phyloP scores from a whole-genome alignment of 306 rosid species.

The Macrotyloma uniflorum region DNA sequence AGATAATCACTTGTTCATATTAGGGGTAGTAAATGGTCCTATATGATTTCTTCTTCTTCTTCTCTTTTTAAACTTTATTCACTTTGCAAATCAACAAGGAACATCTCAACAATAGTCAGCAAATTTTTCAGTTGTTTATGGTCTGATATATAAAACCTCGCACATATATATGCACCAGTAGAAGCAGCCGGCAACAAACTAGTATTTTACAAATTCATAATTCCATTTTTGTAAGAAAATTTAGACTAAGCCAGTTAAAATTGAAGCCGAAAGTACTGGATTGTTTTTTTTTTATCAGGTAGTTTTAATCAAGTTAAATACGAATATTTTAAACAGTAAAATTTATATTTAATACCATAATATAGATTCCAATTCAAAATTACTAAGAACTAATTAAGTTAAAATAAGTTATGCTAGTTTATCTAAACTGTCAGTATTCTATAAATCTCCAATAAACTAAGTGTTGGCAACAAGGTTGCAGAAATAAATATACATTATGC shows the following conservation, averaged over 20 bases:
- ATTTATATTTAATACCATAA: not conserved
- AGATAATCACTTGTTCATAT: not conserved
- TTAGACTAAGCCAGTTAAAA: not conserved
- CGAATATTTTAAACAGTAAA: not conserved
- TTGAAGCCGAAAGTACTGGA: not conserved
- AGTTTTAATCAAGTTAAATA: too few species aligned
- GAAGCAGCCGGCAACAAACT: not conserved
- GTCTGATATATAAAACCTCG: not conserved
- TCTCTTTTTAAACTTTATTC: not conserved
- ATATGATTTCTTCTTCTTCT: not conserved
- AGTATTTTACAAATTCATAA: not conserved
- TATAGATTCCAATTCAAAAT: not conserved
- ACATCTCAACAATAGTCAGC: too few species aligned
- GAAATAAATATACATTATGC: not conserved
- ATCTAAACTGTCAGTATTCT: not conserved
- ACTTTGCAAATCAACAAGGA: constrained; percentile 2
- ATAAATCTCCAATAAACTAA: not conserved
- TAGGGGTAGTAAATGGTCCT: not conserved
- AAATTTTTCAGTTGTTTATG: not conserved
- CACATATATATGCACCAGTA: not conserved
- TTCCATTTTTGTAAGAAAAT: not conserved
- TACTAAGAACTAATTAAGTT: not conserved
- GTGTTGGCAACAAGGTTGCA: not conserved
- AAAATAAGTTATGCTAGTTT: not conserved
- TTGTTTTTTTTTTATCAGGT: too few species aligned